Conservation (phyloP, 2,329 filamentous ascomycete genomes). For the Scedosporium apiospermum region DNA sequence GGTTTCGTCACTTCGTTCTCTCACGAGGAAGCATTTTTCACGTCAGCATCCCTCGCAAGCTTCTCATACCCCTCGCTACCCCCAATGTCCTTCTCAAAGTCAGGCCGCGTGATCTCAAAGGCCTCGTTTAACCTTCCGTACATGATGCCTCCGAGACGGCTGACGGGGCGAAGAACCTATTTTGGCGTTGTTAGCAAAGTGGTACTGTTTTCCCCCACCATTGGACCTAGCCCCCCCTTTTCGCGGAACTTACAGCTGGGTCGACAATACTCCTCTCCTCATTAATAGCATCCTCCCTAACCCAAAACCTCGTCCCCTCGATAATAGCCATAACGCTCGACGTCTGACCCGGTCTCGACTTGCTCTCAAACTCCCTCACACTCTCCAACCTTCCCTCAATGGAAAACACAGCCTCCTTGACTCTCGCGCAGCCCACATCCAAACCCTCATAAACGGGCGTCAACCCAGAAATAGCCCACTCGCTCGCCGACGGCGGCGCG, state of each 20-base stretch:
- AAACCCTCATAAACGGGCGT: constrained; percentile 56
- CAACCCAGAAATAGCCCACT: constrained; percentile 73
- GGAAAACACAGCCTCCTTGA: constrained; percentile 73
- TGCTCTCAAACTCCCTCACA: constrained; percentile 68
- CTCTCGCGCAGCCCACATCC: constrained; percentile 60
- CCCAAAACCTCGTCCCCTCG: constrained; percentile 84
- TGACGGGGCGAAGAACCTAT: constrained; percentile 63
- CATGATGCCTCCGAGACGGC: constrained; percentile 75
- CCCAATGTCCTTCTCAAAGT: constrained; percentile 42
- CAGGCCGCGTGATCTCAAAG: constrained; percentile 60
- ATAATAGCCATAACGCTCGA: constrained; percentile 66
- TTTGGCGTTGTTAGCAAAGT: neutral
- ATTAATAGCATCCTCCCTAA: constrained; percentile 77
- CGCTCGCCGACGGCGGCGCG: constrained; percentile 63
- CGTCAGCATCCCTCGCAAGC: constrained; percentile 20
- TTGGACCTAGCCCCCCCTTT: too few species aligned
- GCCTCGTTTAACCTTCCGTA: constrained; percentile 64
- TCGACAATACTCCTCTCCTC: constrained; percentile 66
- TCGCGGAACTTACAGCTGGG: constrained; percentile 41
- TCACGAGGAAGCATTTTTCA: neutral
- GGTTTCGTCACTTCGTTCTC: neutral
- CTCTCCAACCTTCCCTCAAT: constrained; percentile 74
- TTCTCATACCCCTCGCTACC: constrained; percentile 47
- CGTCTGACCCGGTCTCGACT: constrained; percentile 60
- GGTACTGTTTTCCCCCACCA: neutral